Conservation (phyloP, 257 asterid species). For the Nicotiana otophora region DNA sequence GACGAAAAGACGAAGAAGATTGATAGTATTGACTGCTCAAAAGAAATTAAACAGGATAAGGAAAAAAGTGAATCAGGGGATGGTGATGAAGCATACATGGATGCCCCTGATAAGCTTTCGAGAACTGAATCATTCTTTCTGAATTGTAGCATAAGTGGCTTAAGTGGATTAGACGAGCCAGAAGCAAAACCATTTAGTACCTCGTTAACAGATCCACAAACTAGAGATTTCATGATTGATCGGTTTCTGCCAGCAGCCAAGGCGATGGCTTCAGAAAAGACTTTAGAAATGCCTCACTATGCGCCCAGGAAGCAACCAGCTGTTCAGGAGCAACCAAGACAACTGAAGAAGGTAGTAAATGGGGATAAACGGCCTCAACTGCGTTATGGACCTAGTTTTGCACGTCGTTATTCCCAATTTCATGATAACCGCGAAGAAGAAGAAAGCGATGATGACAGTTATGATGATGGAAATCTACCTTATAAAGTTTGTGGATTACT, state of each 20-base stretch:
- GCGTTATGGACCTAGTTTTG: constrained; percentile 80
- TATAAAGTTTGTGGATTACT: constrained; percentile 59
- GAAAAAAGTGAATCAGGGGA: constrained; percentile 31
- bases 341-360: constrained; percentile 26
- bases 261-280: constrained; percentile 74
- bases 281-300: constrained; percentile 53
- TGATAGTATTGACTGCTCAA: constrained; percentile 13
- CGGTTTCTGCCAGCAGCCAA: constrained; percentile 94
- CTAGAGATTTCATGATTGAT: constrained; percentile 70
- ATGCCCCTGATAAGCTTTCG: constrained; percentile 68
- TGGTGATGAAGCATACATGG: constrained; percentile 52
- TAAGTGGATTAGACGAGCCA: constrained; percentile 52
- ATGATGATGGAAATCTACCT: constrained; percentile 27
- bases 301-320: constrained; percentile 41
- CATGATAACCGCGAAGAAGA: constrained; percentile 41
- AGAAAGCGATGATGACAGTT: constrained; percentile 53
- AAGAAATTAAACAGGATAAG: background rate
- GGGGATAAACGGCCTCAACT: constrained; percentile 43
- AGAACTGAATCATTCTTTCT: constrained; percentile 59
- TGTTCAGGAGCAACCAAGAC: constrained; percentile 33
- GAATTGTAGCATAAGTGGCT: constrained; percentile 70
- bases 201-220: constrained; percentile 33
- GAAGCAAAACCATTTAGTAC: constrained; percentile 29
- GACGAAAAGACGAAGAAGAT: constrained; percentile 14
- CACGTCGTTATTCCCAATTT: constrained; percentile 36